Base-by-base conservation (phyloP, 768 basidiomycete genomes). In the Tulasnella sp. region DNA sequence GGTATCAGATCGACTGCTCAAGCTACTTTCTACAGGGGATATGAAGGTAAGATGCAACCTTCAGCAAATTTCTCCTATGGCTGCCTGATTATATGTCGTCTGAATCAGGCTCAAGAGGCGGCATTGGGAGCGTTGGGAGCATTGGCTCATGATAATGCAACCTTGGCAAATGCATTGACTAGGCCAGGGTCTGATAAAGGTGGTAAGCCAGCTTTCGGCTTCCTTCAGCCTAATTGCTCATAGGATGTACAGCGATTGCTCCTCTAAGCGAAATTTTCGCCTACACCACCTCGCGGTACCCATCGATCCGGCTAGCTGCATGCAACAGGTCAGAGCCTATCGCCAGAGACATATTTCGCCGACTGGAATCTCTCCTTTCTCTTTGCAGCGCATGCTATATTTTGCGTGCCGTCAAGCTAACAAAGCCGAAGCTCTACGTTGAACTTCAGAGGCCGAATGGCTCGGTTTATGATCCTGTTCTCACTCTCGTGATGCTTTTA, bases 401-500 rank as follows among this genome's bases (percentile, higher is more conserved):
- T 38, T 5, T 38, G 34, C 34, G 34, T 15, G 34, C 34, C 5
- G 34, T 15, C 7, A 38, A 38, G 34, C 34, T 15, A 7, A 5
- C 34, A 38, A 38, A 38, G 34, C 15, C 34, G 7, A 38, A 38
- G 15, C 7, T 38, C 15, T 5, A 5, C 15, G 7, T 38, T 7
- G 34, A 38, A 38, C 5, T 38, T 38, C 15, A 15, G 7, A 5
- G 34, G 34, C 34, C 34, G 34, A 38, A 38, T 15, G 34, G 34
- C 34, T 38, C 34, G 15, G 34, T 15, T 5, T 38, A 38, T 38
- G 34, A 38, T 52, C 32, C 51, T 38, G 34, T 50, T 48, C 23
- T 53, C 15, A 79, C 81, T 1, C 76, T 90, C n/a, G 78, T 88
- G 58, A 82, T 85, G 64, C 78, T 87, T 45, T 71, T 88, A 30